Percentiles rank a stretch among this genome's conserved stretches.
phyloP scores from a whole-genome alignment of 768 basidiomycete genomes.

The Rhodotorula paludigena region DNA sequence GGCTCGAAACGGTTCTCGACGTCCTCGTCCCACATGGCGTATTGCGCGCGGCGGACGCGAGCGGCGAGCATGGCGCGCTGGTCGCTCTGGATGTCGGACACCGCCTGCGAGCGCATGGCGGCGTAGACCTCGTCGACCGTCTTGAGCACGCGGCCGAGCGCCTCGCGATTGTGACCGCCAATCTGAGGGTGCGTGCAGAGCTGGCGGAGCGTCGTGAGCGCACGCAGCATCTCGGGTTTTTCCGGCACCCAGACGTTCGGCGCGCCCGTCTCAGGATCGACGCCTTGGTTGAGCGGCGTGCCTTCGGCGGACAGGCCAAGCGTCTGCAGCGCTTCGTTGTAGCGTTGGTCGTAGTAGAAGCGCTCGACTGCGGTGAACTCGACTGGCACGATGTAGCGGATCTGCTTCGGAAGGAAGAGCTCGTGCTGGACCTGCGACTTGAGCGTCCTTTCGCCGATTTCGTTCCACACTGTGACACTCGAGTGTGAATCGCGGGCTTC shows the following conservation, averaged over 20 bases:
- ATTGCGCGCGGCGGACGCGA: conserved; percentile 26
- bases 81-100: conserved; percentile 24
- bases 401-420: conserved; percentile 46
- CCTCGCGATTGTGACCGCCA: background rate
- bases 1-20: conserved; percentile 34
- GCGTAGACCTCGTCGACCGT: conserved; percentile 39
- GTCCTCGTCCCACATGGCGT: conserved; percentile 33
- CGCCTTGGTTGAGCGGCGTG: background rate
- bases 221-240: conserved; percentile 29
- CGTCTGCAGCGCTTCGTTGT: conserved; percentile 7
- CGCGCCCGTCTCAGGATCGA: background rate
- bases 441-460: conserved; percentile 47
- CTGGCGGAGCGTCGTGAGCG: conserved; percentile 33
- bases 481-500: no score
- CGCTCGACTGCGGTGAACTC: conserved; percentile 44
- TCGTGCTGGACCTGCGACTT: conserved; percentile 45
- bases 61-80: conserved; percentile 15
- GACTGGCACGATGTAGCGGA: conserved; percentile 46
- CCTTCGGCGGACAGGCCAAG: conserved; percentile 28
- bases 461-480: conserved; percentile 40
- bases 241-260: background rate
- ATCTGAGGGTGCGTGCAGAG: conserved; percentile 32
- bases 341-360: conserved; percentile 32
- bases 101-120: conserved; percentile 26
- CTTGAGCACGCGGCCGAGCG: conserved; percentile 24